Evolutionary conservation across 1,284 basidiomycete genomes (phyloP).

Genomic region (Malassezia yamatoensis): DNA sequence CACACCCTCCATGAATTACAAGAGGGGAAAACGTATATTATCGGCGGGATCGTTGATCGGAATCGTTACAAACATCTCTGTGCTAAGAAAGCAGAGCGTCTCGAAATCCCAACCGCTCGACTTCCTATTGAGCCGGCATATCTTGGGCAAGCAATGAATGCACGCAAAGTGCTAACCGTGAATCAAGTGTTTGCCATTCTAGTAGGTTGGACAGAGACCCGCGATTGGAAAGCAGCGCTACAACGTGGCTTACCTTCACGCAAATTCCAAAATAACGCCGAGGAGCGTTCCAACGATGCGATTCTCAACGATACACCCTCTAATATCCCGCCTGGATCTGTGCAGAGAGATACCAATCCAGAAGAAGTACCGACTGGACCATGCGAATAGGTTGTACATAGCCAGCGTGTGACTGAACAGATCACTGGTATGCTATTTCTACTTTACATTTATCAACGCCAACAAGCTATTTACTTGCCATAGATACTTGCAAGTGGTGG

Average conservation of each 20-base stretch:
- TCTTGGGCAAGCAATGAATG: conserved; percentile 54
- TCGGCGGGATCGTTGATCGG: conserved; percentile 90
- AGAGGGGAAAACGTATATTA: conserved; percentile 79
- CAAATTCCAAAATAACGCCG: conserved; percentile 56
- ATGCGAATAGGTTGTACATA: too few relatives aligned
- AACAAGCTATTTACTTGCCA: background rate
- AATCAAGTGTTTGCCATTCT: conserved; percentile 92
- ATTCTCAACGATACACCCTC: too few relatives aligned
- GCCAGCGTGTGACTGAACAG: too few relatives aligned
- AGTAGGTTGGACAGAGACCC: conserved; percentile 61
- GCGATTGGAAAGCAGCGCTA: conserved; percentile 50
- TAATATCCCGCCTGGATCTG: too few relatives aligned
- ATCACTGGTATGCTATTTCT: background rate
- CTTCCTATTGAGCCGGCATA: conserved; percentile 60
- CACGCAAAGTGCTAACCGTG: conserved; percentile 90
- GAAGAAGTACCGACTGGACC: background rate
- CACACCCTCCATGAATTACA: conserved; percentile 71
- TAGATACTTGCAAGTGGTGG: conserved; percentile 36
- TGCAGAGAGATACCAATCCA: too few relatives aligned
- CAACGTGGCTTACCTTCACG: conserved; percentile 75
- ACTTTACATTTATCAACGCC: too few relatives aligned
- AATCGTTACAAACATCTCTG: conserved; percentile 88
- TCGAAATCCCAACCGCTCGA: conserved; percentile 70
- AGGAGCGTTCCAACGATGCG: background rate
- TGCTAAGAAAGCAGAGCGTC: conserved; percentile 67